phyloP scores from a whole-genome alignment of 352 stramenopile genomes.

The Pythium coloratum region DNA sequence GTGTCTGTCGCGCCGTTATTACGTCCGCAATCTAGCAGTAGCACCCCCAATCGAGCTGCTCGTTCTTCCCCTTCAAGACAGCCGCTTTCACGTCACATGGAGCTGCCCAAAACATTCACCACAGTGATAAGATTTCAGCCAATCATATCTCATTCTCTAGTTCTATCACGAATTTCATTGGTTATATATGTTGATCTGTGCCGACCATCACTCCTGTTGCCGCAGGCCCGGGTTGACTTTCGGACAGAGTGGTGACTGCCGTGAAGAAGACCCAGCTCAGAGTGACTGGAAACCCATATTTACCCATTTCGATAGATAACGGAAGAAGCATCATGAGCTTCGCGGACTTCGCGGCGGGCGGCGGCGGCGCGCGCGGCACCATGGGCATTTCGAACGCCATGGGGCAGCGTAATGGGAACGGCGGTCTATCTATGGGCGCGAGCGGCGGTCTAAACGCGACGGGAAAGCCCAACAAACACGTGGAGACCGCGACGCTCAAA shows the following conservation, averaged over 20 bases:
- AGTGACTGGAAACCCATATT: slow-evolving; percentile 9
- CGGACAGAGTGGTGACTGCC: not conserved
- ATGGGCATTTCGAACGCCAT: slow-evolving; percentile 21
- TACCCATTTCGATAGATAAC: slow-evolving; percentile 9
- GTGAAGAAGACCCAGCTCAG: not conserved
- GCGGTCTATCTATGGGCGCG: slow-evolving; percentile 23
- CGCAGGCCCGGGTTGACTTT: not conserved
- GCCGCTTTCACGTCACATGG: slow-evolving; percentile 26
- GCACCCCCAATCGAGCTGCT: not conserved
- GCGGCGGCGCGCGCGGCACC: slow-evolving; percentile 17
- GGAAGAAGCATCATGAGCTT: slow-evolving; percentile 49
- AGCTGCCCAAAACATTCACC: not conserved
- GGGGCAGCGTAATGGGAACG: slow-evolving; percentile 9
- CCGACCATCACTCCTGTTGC: slow-evolving; percentile 23
- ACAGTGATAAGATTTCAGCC: slow-evolving; percentile 1
- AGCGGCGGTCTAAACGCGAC: not conserved
- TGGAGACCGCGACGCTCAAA: slow-evolving; percentile 74
- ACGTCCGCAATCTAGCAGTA: not conserved
- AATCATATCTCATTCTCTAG: not conserved
- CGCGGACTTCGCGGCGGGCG: slow-evolving; percentile 52
- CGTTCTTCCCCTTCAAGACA: slow-evolving; percentile 16
- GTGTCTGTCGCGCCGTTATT: not conserved
- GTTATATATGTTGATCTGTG: slow-evolving; percentile 5
- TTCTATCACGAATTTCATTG: slow-evolving; percentile 6
- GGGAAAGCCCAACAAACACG: slow-evolving; percentile 46